Conservation (phyloP, 352 stramenopile genomes). For the Plasmopara muralis region DNA sequence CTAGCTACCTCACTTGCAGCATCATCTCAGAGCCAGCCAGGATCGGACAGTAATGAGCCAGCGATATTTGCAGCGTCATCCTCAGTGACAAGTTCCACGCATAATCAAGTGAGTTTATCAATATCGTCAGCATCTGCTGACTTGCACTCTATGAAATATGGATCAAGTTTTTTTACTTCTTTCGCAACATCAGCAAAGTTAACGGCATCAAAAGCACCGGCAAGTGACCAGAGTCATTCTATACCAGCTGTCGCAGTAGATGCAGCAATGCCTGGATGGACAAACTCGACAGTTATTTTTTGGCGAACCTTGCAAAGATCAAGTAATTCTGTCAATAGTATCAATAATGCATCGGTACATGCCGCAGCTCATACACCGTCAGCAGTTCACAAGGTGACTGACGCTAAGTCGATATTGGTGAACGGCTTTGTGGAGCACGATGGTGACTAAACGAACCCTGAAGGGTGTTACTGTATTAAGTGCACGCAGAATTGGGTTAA, state of each 20-base stretch:
- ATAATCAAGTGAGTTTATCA: not conserved
- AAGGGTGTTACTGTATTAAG: slow-evolving; percentile 24
- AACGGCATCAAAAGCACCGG: not conserved
- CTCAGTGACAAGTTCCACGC: not conserved
- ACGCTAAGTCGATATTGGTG: slow-evolving; percentile 2
- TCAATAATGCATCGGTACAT: not conserved
- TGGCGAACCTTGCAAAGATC: not conserved
- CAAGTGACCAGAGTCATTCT: not conserved
- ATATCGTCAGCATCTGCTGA: not conserved
- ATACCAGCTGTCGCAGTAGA: not conserved
- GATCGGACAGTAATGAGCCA: slow-evolving; percentile 1
- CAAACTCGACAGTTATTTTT: not conserved
- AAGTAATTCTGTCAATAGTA: not conserved
- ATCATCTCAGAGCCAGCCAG: not conserved
- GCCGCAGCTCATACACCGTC: slow-evolving; percentile 2
- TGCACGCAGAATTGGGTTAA: slow-evolving; percentile 28
- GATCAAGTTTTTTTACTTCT: not conserved
- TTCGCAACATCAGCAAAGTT: slow-evolving; percentile 3
- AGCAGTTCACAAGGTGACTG: slow-evolving; percentile 2
- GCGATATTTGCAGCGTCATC: not conserved
- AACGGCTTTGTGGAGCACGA: slow-evolving; percentile 12
- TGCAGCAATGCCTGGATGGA: not conserved
- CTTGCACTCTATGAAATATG: not conserved
- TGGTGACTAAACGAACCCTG: slow-evolving; percentile 18
- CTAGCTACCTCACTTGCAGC: not conserved